These are phyloP conservation scores for Phytophthora pistaciae DNA, from an alignment of 352 stramenopile genomes.

Conservation along the genomic window DNA sequence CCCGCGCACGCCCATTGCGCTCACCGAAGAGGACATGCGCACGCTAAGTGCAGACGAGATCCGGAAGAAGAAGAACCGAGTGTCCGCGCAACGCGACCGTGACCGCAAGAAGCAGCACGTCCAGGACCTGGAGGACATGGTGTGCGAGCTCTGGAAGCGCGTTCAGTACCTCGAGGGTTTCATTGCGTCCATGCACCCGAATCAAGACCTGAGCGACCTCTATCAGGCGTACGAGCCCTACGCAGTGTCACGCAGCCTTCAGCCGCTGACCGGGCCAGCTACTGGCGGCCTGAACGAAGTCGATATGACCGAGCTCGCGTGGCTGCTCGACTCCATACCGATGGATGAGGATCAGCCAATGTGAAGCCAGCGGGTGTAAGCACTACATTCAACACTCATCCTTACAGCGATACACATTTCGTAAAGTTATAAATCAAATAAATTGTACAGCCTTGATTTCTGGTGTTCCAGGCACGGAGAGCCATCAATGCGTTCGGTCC, in stretches of 20 bases:
- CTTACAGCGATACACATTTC: neutral
- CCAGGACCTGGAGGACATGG: constrained; percentile 61
- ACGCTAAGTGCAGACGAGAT: constrained; percentile 58
- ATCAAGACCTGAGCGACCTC: constrained; percentile 43
- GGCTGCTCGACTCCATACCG: constrained; percentile 42
- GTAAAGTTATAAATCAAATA: constrained; percentile 10
- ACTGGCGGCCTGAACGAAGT: constrained; percentile 23
- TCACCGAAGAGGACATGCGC: constrained; percentile 56
- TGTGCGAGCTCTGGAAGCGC: constrained; percentile 64
- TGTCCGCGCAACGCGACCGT: constrained; percentile 63
- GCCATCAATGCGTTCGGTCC: neutral
- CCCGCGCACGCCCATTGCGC: constrained; percentile 50
- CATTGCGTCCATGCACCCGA: constrained; percentile 47
- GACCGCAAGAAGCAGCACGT: constrained; percentile 71
- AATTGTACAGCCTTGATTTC: neutral
- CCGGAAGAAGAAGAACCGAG: constrained; percentile 74
- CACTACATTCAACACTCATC: neutral
- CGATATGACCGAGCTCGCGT: constrained; percentile 42
- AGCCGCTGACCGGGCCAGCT: constrained; percentile 19
- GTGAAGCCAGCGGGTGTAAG: constrained; percentile 9
- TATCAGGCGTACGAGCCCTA: constrained; percentile 52
- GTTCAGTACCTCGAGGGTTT: constrained; percentile 70
- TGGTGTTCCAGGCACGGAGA: neutral
- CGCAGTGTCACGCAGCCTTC: constrained; percentile 21
- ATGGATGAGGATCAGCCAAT: constrained; percentile 31